Percentiles rank a stretch among this genome's conserved stretches.
These are phyloP conservation scores for Phytopythium chamaehyphon DNA, from an alignment of 352 stramenopile species.

Conservation along the genomic window DNA sequence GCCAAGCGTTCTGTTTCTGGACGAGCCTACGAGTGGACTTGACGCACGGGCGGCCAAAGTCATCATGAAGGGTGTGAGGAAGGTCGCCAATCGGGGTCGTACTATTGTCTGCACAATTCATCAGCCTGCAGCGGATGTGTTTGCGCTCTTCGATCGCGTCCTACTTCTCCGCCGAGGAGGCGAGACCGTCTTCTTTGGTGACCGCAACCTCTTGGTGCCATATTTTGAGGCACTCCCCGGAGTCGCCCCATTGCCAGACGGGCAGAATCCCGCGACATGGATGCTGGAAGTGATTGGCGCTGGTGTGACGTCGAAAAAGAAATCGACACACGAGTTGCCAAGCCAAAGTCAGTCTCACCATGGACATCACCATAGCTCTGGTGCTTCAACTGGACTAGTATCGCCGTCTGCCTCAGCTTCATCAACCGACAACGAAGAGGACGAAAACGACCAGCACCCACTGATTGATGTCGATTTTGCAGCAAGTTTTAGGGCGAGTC, in stretches of 20 bases:
- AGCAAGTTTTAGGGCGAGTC: conserved; percentile 15
- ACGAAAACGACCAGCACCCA: neutral
- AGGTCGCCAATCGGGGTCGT: conserved; percentile 40
- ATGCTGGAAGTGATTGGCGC: conserved; percentile 50
- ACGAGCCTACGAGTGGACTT: no score
- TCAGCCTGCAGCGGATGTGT: no score
- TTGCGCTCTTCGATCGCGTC: conserved; percentile 55
- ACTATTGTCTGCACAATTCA: no score
- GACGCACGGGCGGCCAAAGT: conserved; percentile 40
- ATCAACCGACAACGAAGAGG: conserved; percentile 61
- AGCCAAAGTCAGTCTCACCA: neutral
- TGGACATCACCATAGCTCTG: conserved; percentile 15
- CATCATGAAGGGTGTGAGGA: conserved; percentile 14
- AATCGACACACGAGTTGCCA: neutral
- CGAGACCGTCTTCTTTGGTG: conserved; percentile 23
- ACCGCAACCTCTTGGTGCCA: conserved; percentile 13
- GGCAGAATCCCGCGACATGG: conserved; percentile 66
- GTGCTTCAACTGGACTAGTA: conserved; percentile 63
- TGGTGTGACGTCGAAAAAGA: neutral
- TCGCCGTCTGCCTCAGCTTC: conserved; percentile 57
- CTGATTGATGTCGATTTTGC: conserved; percentile 20
- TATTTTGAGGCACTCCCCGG: conserved; percentile 33
- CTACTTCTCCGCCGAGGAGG: conserved; percentile 17
- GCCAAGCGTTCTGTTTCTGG: no score
- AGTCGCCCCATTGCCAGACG: conserved; percentile 15